Percentiles rank a stretch among this genome's conserved stretches.
These are phyloP conservation scores for Talaromyces ruber DNA, from an alignment of 495 filamentous ascomycete species.

Conservation along the genomic window DNA sequence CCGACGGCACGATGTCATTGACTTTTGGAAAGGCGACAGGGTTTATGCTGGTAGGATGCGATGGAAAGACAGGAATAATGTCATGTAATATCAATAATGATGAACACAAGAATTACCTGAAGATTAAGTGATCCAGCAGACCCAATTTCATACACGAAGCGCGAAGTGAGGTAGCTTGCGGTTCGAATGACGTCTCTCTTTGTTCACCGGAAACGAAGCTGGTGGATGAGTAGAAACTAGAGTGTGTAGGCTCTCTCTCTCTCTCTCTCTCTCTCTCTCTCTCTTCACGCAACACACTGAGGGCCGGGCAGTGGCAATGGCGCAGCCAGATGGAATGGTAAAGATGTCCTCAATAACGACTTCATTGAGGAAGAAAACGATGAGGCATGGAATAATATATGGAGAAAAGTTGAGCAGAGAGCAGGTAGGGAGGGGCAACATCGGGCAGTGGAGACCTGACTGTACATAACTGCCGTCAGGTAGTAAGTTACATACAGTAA, in stretches of 20 bases:
- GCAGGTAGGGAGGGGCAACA: neutral
- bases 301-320: neutral
- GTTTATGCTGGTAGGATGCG: neutral
- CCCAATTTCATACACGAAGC: neutral
- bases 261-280: no score
- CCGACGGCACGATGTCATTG: neutral
- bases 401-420: neutral
- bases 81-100: neutral
- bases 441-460: neutral
- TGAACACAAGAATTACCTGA: neutral
- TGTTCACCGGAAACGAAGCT: neutral
- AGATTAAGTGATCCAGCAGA: neutral
- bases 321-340: neutral
- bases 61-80: neutral
- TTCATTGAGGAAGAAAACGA: neutral
- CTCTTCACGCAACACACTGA: neutral
- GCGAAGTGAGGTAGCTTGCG: neutral
- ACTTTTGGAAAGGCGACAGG: neutral
- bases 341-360: conserved; percentile 3
- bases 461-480: no score
- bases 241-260: no score
- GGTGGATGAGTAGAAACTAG: no score
- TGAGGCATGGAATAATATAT: neutral
- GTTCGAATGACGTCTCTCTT: conserved; percentile 4
- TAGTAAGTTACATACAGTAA: no score